Evolutionary conservation across 345 rosid species (phyloP), one percentile per base, ranked within the genome.

Genomic region (Excoecaria cochinchinensis): DNA sequence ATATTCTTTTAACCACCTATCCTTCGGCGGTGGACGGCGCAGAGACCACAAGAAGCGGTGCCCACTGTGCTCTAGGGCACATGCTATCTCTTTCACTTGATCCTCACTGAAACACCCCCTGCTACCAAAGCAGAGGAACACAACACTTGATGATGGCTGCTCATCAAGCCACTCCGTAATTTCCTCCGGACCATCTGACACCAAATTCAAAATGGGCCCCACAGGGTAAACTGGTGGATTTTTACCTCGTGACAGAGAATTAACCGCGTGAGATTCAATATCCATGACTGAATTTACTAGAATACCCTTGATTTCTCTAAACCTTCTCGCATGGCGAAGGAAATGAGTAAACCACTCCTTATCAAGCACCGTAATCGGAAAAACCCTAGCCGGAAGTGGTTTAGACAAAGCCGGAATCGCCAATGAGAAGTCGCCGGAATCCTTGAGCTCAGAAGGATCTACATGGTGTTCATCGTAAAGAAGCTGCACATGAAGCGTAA

Each of bases 101-200:
- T 71, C 75, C 31, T 21, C 61, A 6, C 19, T 42, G 48, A 72
- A 72, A 11, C 80, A 39, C 47, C 76, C 80, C 56, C 36, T 39
- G 68, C 72, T 77, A 9, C 80, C 72, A 24, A 72, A 77, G 25
- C 80, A 77, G 12, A 77, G 65, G 46, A 71, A 77, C 60, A 72
- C 58, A 1, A 72, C 76, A 0, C 72, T 71, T n/a, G 67, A 64
- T 2, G 7, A 22, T 5, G 72, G 68, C 39, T 77, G 80, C 19
- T 36, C 59, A 67, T 77, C 80, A 5, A 77, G 76, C 80, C 80
- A 77, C 0, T 31, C 21, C 44, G 12, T 46, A 67, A 66, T 65
- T 8, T 58, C 62, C 21, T 0, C 53, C 10, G 7, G 48, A 44
- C 48, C 10, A 8, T 39, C 53, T 4, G 12, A 53, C 5, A 8